These are phyloP conservation scores for Piper betle DNA, from an alignment of 164 flowering plant species.

Conservation along the genomic window DNA sequence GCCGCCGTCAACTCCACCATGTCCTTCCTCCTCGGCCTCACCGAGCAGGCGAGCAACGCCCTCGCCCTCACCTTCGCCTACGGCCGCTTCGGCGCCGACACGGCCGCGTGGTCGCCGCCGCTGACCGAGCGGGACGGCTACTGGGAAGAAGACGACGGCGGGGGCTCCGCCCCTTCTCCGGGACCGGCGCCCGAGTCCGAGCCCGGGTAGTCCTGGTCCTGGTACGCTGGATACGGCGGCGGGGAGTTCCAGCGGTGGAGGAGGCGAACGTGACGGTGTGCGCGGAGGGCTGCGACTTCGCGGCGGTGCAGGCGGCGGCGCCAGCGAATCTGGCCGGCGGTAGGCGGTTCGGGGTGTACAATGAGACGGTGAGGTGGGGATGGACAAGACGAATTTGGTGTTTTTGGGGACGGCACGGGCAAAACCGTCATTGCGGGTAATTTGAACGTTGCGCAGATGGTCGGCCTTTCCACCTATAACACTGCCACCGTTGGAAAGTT, in stretches of 20 bases:
- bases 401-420: slow-evolving; percentile 79
- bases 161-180: background rate
- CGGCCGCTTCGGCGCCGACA: slow-evolving; percentile 37
- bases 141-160: slow-evolving; percentile 35
- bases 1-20: slow-evolving; percentile 35
- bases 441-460: slow-evolving; percentile 23
- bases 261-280: slow-evolving; percentile 60
- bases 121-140: slow-evolving; percentile 75
- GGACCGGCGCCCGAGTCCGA: slow-evolving; percentile 1
- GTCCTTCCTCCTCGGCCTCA: slow-evolving; percentile 34
- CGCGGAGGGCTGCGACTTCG: slow-evolving; percentile 27
- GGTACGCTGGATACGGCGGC: slow-evolving; percentile 29
- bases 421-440: slow-evolving; percentile 83
- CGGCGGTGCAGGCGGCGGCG: slow-evolving; percentile 63
- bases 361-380: slow-evolving; percentile 62
- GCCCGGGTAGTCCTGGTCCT: background rate
- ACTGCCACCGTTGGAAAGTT: slow-evolving; percentile 78
- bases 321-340: slow-evolving; percentile 23
- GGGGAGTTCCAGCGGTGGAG: slow-evolving; percentile 9
- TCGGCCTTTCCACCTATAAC: slow-evolving; percentile 58
- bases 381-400: slow-evolving; percentile 60
- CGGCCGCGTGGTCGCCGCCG: slow-evolving; percentile 48
- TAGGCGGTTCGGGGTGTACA: slow-evolving; percentile 42
- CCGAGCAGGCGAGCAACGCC: slow-evolving; percentile 37
- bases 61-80: slow-evolving; percentile 51